These are phyloP conservation scores for Thelephora aurantiotincta DNA, from an alignment of 768 basidiomycete species.

Conservation along the genomic window DNA sequence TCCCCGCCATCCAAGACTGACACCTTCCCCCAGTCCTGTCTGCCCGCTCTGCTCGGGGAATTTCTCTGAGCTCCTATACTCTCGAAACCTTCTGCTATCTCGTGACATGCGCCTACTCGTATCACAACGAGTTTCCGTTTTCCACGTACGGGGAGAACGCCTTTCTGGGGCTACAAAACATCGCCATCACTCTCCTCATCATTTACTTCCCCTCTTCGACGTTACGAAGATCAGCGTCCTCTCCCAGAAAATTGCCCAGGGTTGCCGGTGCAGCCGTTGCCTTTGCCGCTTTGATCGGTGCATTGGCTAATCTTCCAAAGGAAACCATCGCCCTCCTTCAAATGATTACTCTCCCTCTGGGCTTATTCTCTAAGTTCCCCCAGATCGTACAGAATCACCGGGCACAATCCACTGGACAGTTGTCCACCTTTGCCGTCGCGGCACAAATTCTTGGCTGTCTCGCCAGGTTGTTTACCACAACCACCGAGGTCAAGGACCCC, in stretches of 20 bases:
- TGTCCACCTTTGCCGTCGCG: conserved; percentile 85
- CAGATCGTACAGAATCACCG: conserved; percentile 79
- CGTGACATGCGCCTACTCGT: conserved; percentile 81
- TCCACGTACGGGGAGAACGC: conserved; percentile 97
- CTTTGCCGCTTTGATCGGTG: conserved; percentile 20
- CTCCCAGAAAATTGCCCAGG: conserved; percentile 15
- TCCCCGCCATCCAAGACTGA: conserved; percentile 1
- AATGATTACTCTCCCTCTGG: conserved; percentile 77
- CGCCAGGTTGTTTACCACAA: conserved; percentile 87
- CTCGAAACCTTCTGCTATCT: conserved; percentile 88
- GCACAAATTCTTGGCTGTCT: conserved; percentile 81
- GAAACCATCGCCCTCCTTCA: conserved; percentile 56
- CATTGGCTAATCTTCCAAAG: conserved; percentile 34
- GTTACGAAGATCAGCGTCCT: conserved; percentile 9
- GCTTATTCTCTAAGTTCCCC: conserved; percentile 85
- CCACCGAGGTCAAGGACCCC: conserved; percentile 73
- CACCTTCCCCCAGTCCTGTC: conserved; percentile 37
- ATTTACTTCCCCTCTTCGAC: conserved; percentile 41
- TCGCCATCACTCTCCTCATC: conserved; percentile 80
- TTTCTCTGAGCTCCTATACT: conserved; percentile 75
- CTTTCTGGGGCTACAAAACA: conserved; percentile 84
- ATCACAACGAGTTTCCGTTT: conserved; percentile 79
- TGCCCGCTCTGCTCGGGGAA: conserved; percentile 68
- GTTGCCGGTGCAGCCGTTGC: conserved; percentile 19
- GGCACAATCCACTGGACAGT: conserved; percentile 75